phyloP scores from a whole-genome alignment of 495 filamentous ascomycete genomes.

The Penicillium argentinense region DNA sequence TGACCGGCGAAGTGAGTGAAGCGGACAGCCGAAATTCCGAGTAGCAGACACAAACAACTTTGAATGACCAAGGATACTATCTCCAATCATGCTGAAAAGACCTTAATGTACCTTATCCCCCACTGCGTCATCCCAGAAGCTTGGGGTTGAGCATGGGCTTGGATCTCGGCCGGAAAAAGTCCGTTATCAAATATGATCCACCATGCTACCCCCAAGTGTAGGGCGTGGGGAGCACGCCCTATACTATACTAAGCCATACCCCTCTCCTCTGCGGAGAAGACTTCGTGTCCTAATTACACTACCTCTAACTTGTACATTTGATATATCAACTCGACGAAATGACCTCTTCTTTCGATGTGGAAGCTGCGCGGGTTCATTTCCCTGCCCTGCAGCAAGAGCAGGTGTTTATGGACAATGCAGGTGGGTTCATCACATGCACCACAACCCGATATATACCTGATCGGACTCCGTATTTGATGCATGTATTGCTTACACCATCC shows the following conservation, averaged over 20 bases:
- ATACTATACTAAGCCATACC: too few species aligned
- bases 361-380: conserved; percentile 58
- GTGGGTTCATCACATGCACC: conserved; percentile 9
- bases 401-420: conserved; percentile 71
- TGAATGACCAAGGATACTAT: too few species aligned
- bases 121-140: neutral
- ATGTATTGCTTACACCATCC: neutral
- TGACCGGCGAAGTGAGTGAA: too few species aligned
- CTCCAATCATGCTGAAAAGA: too few species aligned
- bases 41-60: too few species aligned
- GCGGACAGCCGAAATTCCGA: too few species aligned
- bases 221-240: too few species aligned
- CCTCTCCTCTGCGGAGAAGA: conserved; percentile 4
- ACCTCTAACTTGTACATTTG: too few species aligned
- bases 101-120: too few species aligned
- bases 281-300: neutral
- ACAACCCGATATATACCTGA: too few species aligned
- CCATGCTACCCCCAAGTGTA: too few species aligned
- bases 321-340: conserved; percentile 9
- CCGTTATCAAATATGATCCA: conserved; percentile 9
- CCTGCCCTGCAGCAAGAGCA: conserved; percentile 64
- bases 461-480: too few species aligned
- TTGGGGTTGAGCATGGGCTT: neutral
- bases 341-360: conserved; percentile 47
- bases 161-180: conserved; percentile 3